Evolutionary conservation across 768 basidiomycete genomes (phyloP), one percentile per base, ranked within the genome.

Genomic region (Lactarius sp.): DNA sequence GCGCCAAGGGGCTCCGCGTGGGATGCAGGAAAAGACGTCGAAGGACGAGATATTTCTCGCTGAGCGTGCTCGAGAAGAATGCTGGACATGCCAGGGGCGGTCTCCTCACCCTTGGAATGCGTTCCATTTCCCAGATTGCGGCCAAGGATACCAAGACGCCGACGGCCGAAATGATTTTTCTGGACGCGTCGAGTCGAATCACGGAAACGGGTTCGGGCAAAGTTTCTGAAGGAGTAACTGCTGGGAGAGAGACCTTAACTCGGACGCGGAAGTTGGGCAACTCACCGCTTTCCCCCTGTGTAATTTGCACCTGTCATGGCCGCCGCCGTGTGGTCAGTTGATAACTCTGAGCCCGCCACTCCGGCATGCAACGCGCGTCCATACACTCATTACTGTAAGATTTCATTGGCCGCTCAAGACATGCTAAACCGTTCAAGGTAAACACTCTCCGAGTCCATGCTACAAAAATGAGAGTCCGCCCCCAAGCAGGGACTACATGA

Each of bases 81-180:
- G 2, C 46, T 22, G 1, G 52, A 52, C 49, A 52, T 56, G 7
- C 59, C 64, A 33, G 33, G 16, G 20, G 55, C 3, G 33, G 44
- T 10, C 27, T 36, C 27, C 36, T 58, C 52, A 36, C 33, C n/a
- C 13, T 41, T 51, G 20, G 18, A 4, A 12, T 33, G 31, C 3
- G 31, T 22, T 6, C 53, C 39, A n/a, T 47, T 58, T 39, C 20
- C 61, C 34, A 68, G 53, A 52, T 42, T 50, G 33, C 59, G 60
- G 42, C 62, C 58, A 13, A 68, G 57, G 51, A 68, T 57, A 27
- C 62, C 66, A 20, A 64, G 55, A 3, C 67, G 65, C 34, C 58
- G 53, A 34, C 60, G 62, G n/a, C 68, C 66, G 18, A 68, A 68
- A 56, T 68, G 68, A 20, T 56, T 58, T 56, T 67, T 68, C 41